Percentiles rank a stretch among this genome's conserved stretches.
Evolutionary conservation across 169 alveolate genomes (phyloP).

Genomic region (Plasmodium berghei): DNA sequence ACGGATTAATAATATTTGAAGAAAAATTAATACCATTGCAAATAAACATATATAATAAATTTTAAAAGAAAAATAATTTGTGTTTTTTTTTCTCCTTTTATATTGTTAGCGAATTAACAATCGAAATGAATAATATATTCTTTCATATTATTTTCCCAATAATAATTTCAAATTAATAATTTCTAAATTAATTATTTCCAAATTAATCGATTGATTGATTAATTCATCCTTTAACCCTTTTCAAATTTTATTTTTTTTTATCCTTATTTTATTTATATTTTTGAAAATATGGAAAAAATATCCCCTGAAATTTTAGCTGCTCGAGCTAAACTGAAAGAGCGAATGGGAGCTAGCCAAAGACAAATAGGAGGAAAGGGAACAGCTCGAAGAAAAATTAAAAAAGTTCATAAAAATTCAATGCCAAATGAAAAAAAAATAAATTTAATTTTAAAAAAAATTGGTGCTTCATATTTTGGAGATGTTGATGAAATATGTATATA

Average conservation of each 20-base stretch:
- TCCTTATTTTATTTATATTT: neutral
- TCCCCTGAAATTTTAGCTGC: slow-evolving; percentile 93
- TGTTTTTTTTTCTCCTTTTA: too few species aligned
- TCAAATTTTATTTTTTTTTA: neutral
- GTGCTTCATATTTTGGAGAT: slow-evolving; percentile 95
- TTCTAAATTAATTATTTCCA: too few species aligned
- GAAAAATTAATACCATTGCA: too few species aligned
- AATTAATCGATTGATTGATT: neutral
- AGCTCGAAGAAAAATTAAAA: slow-evolving; percentile 95
- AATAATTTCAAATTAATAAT: too few species aligned
- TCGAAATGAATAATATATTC: too few species aligned
- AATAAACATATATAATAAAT: too few species aligned
- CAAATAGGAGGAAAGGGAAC: slow-evolving; percentile 98
- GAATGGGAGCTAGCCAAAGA: slow-evolving; percentile 91
- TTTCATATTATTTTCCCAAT: too few species aligned
- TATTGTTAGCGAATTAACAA: too few species aligned
- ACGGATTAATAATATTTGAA: too few species aligned
- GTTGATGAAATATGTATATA: slow-evolving; percentile 96
- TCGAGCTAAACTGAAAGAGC: slow-evolving; percentile 93
- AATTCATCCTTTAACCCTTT: neutral
- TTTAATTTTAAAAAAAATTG: slow-evolving; percentile 92
- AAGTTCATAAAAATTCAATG: slow-evolving; percentile 88
- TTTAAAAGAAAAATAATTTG: too few species aligned
- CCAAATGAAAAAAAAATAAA: slow-evolving; percentile 95
- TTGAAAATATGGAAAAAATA: slow-evolving; percentile 79